phyloP scores from a whole-genome alignment of 169 alveolate genomes.

The Plasmodium coatneyi region DNA sequence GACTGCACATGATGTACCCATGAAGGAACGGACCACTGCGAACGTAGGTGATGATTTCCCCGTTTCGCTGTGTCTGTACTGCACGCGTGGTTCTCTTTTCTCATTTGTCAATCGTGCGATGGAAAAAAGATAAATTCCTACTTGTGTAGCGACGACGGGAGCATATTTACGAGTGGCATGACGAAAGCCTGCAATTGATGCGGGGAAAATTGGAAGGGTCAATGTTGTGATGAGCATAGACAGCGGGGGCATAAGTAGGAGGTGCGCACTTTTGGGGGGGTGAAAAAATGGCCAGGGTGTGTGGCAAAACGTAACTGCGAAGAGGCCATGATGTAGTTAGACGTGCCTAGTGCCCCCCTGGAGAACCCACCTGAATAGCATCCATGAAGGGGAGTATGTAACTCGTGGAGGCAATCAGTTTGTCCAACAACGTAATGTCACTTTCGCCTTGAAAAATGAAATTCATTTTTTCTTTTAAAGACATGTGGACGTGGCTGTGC shows the following conservation, averaged over 20 bases:
- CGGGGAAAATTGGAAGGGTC: neutral
- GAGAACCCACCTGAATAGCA: constrained; percentile 44
- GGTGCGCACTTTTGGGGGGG: neutral
- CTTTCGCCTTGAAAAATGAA: constrained; percentile 65
- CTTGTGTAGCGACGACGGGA: constrained; percentile 55
- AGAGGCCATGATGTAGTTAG: neutral
- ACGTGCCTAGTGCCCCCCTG: neutral
- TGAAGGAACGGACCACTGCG: neutral
- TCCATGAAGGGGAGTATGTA: constrained; percentile 64
- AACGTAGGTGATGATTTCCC: neutral
- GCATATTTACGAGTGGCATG: constrained; percentile 68
- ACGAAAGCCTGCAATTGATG: constrained; percentile 44
- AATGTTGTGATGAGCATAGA: neutral
- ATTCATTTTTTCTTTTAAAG: constrained; percentile 27
- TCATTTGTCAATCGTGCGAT: neutral
- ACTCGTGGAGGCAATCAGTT: constrained; percentile 38
- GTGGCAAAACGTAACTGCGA: neutral
- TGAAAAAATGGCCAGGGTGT: neutral
- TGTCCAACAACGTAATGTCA: constrained; percentile 35
- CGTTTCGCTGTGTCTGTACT: neutral
- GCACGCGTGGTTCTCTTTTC: neutral
- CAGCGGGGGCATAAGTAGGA: neutral
- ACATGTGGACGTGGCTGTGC: neutral
- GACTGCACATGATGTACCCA: neutral
- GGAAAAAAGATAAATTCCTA: neutral